Percentiles rank a stretch among this genome's conserved stretches.
phyloP scores from a whole-genome alignment of 164 flowering plant genomes.

The Tetrastigma voinierianum region DNA sequence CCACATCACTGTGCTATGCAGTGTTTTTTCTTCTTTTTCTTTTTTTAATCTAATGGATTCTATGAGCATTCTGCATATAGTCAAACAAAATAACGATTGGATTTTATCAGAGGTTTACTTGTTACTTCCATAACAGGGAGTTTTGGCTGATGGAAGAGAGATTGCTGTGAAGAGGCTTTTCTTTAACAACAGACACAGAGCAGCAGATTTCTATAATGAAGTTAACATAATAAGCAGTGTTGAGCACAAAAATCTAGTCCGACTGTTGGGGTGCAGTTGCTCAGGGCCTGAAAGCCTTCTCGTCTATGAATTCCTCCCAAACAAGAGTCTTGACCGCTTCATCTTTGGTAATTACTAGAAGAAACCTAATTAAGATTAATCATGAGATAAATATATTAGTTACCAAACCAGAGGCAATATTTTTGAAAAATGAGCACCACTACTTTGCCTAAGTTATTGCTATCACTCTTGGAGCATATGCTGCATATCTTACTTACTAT shows the following conservation, averaged over 20 bases:
- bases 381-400: background rate
- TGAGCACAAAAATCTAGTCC: conserved; percentile 69
- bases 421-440: background rate
- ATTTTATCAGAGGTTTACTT: background rate
- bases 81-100: background rate
- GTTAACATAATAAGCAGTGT: conserved; percentile 68
- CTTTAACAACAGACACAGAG: conserved; percentile 69
- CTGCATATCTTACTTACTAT: too few species aligned
- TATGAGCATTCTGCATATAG: too few species aligned
- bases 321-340: conserved; percentile 68
- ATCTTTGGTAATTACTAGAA: conserved; percentile 50
- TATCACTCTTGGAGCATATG: too few species aligned
- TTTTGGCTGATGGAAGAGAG: conserved; percentile 74
- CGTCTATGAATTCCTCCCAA: conserved; percentile 65
- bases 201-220: conserved; percentile 77
- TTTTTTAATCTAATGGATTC: background rate
- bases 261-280: conserved; percentile 72
- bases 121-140: conserved; percentile 41
- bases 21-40: background rate
- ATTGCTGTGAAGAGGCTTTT: conserved; percentile 79
- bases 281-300: conserved; percentile 84
- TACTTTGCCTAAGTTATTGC: background rate
- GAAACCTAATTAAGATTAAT: background rate
- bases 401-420: background rate
- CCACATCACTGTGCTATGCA: background rate